Conservation (phyloP, 2,329 filamentous ascomycete genomes). For the Fusarium piperis region DNA sequence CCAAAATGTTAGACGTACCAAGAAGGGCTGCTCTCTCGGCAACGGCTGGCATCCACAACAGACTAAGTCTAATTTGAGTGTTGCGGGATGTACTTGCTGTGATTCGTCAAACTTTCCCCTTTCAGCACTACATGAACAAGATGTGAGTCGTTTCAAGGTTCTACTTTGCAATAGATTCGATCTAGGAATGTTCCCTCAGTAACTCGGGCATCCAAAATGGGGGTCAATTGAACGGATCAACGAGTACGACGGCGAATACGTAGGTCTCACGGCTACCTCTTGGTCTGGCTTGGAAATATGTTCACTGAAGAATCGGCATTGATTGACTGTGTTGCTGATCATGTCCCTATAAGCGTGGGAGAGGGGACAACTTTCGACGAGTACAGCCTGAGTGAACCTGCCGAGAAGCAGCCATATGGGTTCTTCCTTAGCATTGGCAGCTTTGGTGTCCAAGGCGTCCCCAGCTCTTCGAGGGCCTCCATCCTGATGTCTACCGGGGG, state of each 20-base stretch:
- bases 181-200: not conserved
- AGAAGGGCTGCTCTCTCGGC: not conserved
- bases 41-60: not conserved
- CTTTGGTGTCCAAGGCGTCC: not conserved
- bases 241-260: not conserved
- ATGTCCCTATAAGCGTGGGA: not conserved
- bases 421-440: not conserved
- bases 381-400: not conserved
- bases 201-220: not conserved
- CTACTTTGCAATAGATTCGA: not conserved
- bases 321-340: not conserved
- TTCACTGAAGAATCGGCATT: not conserved
- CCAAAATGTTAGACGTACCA: not conserved
- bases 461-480: not conserved
- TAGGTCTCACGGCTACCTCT: not conserved
- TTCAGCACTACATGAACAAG: not conserved
- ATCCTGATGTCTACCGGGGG: not conserved
- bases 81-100: not conserved
- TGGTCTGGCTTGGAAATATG: not conserved
- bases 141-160: not conserved
- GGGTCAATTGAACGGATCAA: not conserved
- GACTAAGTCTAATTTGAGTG: not conserved
- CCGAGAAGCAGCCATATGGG: not conserved
- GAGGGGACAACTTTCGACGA: not conserved
- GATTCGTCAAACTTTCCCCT: not conserved